Evolutionary conservation across 163 green algal species (phyloP).

Genomic region (Chlamydomonas reinhardtii): DNA sequence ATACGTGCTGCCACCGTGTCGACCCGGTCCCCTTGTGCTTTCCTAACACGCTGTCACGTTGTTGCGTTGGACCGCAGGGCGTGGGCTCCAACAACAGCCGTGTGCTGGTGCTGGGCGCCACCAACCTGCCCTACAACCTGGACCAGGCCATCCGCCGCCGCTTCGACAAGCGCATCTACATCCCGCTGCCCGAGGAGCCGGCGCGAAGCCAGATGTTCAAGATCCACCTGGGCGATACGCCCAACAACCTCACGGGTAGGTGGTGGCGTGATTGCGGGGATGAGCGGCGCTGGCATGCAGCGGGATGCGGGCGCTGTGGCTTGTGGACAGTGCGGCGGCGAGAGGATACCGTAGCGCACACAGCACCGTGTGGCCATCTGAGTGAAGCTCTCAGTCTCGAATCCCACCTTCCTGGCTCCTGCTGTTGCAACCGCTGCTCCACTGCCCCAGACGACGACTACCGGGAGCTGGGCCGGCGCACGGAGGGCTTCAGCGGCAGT

Average conservation of each 20-base stretch:
- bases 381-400: too few relatives aligned
- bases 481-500: constrained; percentile 86
- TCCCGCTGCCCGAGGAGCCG: constrained; percentile 91
- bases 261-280: neutral
- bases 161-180: constrained; percentile 96
- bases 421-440: too few relatives aligned
- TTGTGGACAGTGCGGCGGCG: too few relatives aligned
- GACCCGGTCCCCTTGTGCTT: too few relatives aligned
- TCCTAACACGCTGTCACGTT: too few relatives aligned
- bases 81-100: constrained; percentile 72
- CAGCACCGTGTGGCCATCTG: too few relatives aligned
- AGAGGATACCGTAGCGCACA: too few relatives aligned
- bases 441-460: constrained; percentile 63
- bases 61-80: constrained; percentile 40
- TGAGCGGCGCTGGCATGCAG: neutral
- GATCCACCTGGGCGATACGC: constrained; percentile 96
- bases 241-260: constrained; percentile 78
- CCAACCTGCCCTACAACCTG: constrained; percentile 97
- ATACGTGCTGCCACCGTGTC: neutral
- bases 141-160: constrained; percentile 78
- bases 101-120: constrained; percentile 96
- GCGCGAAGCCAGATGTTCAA: constrained; percentile 97
- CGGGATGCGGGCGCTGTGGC: too few relatives aligned
- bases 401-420: too few relatives aligned
- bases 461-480: constrained; percentile 72